These are phyloP conservation scores for Hypoxylon cercidicola DNA, from an alignment of 495 filamentous ascomycete genomes.

Conservation along the genomic window DNA sequence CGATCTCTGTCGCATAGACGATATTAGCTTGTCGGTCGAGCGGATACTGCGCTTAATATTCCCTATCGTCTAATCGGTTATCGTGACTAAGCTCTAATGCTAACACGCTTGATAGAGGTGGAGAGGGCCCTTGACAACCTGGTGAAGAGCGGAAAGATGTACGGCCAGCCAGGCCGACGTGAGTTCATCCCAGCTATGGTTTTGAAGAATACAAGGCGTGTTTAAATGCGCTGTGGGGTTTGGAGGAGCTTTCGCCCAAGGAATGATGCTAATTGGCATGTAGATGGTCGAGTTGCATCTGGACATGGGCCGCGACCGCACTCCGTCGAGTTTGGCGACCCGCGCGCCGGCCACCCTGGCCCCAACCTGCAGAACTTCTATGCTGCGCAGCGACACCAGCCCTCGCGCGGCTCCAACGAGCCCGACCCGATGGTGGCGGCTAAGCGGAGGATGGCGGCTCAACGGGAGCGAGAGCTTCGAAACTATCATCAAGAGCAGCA, in stretches of 20 bases:
- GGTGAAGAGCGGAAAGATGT: slow-evolving; percentile 94
- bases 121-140: slow-evolving; percentile 96
- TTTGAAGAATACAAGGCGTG: slow-evolving; percentile 17
- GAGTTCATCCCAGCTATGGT: slow-evolving; percentile 69
- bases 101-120: slow-evolving; percentile 75
- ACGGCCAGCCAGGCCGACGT: slow-evolving; percentile 76
- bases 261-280: slow-evolving; percentile 30
- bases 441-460: slow-evolving; percentile 97
- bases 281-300: slow-evolving; percentile 56
- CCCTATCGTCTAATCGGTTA: slow-evolving; percentile 5
- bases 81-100: slow-evolving; percentile 16
- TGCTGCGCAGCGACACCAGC: slow-evolving; percentile 90
- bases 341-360: slow-evolving; percentile 76
- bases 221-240: slow-evolving; percentile 7
- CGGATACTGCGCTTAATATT: slow-evolving; percentile 8
- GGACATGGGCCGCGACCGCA: slow-evolving; percentile 72
- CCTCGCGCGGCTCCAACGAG: slow-evolving; percentile 84
- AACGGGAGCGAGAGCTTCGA: slow-evolving; percentile 97
- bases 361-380: slow-evolving; percentile 94
- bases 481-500: slow-evolving; percentile 99
- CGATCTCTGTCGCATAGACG: neutral
- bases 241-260: slow-evolving; percentile 17
- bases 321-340: slow-evolving; percentile 80
- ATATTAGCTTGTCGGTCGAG: slow-evolving; percentile 1
- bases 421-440: slow-evolving; percentile 99